Base-by-base conservation (phyloP, 2,329 filamentous ascomycete species). In the Arthrinium phaeospermum region DNA sequence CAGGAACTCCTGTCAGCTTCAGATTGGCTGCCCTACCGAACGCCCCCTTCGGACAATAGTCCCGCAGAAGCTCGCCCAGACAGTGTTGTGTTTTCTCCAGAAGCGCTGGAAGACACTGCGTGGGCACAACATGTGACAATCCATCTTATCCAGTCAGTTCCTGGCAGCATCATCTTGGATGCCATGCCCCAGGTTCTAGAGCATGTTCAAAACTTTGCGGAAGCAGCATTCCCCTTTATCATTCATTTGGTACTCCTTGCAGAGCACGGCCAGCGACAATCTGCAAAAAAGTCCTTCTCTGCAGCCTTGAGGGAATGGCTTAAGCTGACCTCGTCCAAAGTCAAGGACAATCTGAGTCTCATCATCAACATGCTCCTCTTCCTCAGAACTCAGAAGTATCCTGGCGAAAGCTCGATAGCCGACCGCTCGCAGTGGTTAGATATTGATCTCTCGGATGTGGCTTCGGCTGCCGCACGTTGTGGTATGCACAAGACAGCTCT, bases 401-500 rank as follows among this genome's bases (percentile, higher is more conserved):
- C 93, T 0, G 88, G 90, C 16, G 96, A 99, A 80, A 84, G 85
- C 0, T 97, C 94, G 0, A 92, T 93, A 75, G 91, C 91, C 10
- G 94, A 98, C 76, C 90, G 96, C 72, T 86, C 91, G 69, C 87
- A 89, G 69, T 99, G 97, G 97, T 87, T 99, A 24, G 93, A 97
- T 37, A 85, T 98, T 37, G 93, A 98, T 79, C 93, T 92, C 75
- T 81, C 90, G 2, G 83, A 88, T 73, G 92, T 92, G 34, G 91
- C 95, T 1, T 83, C 87, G 37, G 93, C 94, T 49, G 95, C 95
- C 7, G 89, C 90, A 14, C 85, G 85, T 72, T 98, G 96, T 79
- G 91, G 92, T 22, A 94, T 98, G 92, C 92, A 93, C 80, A 96
- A 96, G 79, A 93, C 93, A 6, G 94, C 96, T 4, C 85, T 99